A percentile compares a stretch with the other conserved stretches of the same genome.
Evolutionary conservation across 192 early-diverging fungal species (phyloP).

Genomic region (Gonapodya prolifera): DNA sequence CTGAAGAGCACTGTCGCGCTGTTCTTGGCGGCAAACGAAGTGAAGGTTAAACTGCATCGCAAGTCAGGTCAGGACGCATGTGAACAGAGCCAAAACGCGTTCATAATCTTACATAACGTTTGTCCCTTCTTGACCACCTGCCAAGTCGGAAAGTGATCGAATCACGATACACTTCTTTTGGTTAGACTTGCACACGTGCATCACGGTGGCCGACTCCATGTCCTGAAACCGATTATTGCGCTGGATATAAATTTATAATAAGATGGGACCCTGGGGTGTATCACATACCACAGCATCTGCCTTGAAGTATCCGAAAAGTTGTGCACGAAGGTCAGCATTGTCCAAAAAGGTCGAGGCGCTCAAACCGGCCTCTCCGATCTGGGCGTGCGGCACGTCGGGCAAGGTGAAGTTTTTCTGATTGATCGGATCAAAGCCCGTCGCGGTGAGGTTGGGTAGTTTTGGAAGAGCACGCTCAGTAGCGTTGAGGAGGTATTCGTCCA

Average conservation of each 20-base stretch:
- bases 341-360: neutral
- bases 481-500: neutral
- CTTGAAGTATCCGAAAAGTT: neutral
- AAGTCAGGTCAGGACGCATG: neutral
- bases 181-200: neutral
- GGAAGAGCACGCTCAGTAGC: neutral
- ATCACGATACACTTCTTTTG: neutral
- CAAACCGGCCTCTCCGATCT: neutral
- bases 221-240: neutral
- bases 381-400: neutral
- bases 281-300: neutral
- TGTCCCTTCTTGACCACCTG: neutral
- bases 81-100: neutral
- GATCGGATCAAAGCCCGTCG: neutral
- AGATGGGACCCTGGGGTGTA: neutral
- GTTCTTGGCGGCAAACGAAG: neutral
- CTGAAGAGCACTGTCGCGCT: neutral
- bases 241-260: neutral
- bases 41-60: neutral
- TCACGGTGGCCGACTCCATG: neutral
- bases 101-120: neutral
- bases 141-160: neutral
- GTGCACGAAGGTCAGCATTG: neutral
- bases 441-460: neutral
- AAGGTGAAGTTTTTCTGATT: neutral